Evolutionary conservation across 1,139 yeast genomes (phyloP), one percentile per base, ranked within the genome.

Genomic region (Kodamaea anthophila): DNA sequence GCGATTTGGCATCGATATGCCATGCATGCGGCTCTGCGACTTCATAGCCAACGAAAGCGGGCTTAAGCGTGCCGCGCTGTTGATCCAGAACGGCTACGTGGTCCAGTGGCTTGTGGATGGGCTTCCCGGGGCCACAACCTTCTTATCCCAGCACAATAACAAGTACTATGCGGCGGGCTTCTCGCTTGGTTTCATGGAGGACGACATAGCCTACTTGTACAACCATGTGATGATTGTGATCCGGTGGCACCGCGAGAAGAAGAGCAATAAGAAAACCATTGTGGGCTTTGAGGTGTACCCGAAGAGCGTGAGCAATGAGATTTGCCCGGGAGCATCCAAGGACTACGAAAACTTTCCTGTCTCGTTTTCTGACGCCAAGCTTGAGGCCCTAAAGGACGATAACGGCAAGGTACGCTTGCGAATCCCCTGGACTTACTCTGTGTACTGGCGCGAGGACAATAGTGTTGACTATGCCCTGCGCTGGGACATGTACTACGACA

Each of bases 201-300:
- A 71, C 31, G 81, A 69, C 12, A 56, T 69, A 22, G 60, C 77
- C 8, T 81, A 74, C 47, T 42, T 86, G 21, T 75, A 86, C 52
- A 87, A 85, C 50, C 96, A 87, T 51, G 77, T 81, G 8, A 80
- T 82, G 77, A 49, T 87, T 37, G 91, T 86, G 13, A 66, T 87
- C 26, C 68, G 95, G 45, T 83, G 77, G 54, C 82, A 86, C 41
- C 63, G 65, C 16, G 80, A 78, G 18, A 40, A 42, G 47, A 58
- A 41, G 7, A 46, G 54, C 12, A 68, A 68, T 3, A 52, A 60
- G 30, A 61, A 70, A 41, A 70, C 83, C 2, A 83, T 87, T 43
- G 95, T 86, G 13, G 96, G 95, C 0, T 84, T 86, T 44, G 96
- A 87, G 57, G 86, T 85, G 6, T 86, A 86, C 47, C 96, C 96